A percentile compares a stretch with the other conserved stretches of the same genome.
Evolutionary conservation across 179 eudicot species (phyloP).

Genomic region (Beta lomatogona): DNA sequence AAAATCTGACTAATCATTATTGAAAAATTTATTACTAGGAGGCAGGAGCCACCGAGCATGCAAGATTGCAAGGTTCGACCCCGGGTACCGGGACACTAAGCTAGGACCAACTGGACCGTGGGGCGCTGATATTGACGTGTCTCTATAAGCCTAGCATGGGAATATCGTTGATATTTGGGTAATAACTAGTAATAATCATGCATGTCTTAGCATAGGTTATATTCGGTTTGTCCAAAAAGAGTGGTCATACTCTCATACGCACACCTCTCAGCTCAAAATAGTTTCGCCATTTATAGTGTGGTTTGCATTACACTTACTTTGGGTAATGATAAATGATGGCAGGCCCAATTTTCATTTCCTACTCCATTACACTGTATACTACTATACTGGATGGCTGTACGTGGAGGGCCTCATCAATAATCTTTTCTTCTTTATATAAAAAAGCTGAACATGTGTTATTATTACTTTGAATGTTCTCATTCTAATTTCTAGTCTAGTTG

Average conservation of each 20-base stretch:
- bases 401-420: neutral
- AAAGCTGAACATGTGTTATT: conserved; percentile 8
- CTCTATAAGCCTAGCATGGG: neutral
- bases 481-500: neutral
- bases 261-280: conserved; percentile 24
- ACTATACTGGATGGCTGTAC: no score
- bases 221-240: conserved; percentile 22
- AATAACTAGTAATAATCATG: neutral
- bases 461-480: conserved; percentile 4
- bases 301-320: conserved; percentile 13
- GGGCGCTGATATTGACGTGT: neutral
- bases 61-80: no score
- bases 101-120: no score
- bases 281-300: conserved; percentile 16
- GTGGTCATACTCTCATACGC: conserved; percentile 9
- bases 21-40: no score
- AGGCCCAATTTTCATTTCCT: neutral
- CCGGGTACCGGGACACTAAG: no score
- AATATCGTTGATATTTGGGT: no score
- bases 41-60: no score
- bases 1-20: no score
- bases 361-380: no score
- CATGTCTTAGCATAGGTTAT: conserved; percentile 1
- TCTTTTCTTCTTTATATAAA: neutral
- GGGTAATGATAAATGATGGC: conserved; percentile 8